Evolutionary conservation across 2,329 filamentous ascomycete species (phyloP), one percentile per base, ranked within the genome.

Genomic region (Herpotrichia juniperi): DNA sequence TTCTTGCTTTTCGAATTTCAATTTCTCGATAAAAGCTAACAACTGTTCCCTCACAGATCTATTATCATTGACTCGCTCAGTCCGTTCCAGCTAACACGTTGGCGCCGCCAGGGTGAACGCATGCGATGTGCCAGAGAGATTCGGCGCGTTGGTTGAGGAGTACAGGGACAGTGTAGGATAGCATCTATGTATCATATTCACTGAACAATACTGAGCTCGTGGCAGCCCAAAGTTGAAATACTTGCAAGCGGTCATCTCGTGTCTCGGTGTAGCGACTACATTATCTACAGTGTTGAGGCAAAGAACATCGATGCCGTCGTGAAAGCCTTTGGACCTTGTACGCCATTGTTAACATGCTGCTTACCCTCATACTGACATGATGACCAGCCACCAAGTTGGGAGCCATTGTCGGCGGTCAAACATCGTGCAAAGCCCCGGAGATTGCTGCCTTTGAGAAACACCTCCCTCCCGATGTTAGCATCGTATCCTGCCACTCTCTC

Each of bases 211-310:
- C 76, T 79, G 76, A 80, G 76, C 66, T 63, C 65, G 70, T 63
- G 72, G 79, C 86, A 93, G 93, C 87, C 83, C 56, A 81, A 78
- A 66, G 79, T 99, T 81, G 87, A 90, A 76, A 94, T 99, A 68
- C 87, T 93, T 73, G 87, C 86, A 74, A 96, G 96, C 84, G 96
- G 96, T 66, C 93, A 97, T 79, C 84, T 93, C 74, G 94, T 99
- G 66, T 97, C 94, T 65, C 87, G 94, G 78, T 87, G 88, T 76
- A 97, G 93, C 87, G 93, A 97, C 82, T 97, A 93, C 76, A 96
- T 97, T 78, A 92, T 99, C 73, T 99, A 99, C 83, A 96, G 90
- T 76, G 94, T 99, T 75, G 93, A 97, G 77, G 94, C 94, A 56
- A 91, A 92, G 66, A 85, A 88, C 61, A 96, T 99, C 74, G 89